Base-by-base conservation (phyloP, 2,329 filamentous ascomycete genomes). In the Pseudonectria foliicola region DNA sequence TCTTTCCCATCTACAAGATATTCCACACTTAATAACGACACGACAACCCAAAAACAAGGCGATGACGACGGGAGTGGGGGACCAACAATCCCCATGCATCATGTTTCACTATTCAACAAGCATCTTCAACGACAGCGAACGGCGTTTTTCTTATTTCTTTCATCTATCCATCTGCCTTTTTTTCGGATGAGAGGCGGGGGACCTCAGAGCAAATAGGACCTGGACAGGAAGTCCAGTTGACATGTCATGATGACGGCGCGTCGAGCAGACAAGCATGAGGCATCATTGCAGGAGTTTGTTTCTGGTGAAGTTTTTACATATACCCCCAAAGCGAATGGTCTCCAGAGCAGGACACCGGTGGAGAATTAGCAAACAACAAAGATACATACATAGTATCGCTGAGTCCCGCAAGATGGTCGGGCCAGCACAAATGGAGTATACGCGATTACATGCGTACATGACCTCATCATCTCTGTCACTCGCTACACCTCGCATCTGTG, bases 231-330 rank as follows among this genome's bases (percentile, higher is more conserved):
- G 18, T 21, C 18, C 8, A 21, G 18, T 21, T 34, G 29, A 29
- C 35, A 30, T 24, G 31, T 23, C 25, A 42, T 33, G 45, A 13
- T 27, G 25, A 28, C 23, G 31, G 18, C 21, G 38, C 18, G 46
- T 14, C 29, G 45, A 46, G 45, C 39, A 47, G 32, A 47, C 47
- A 39, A 39, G 33, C 33, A 48, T 37, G 40, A 42, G 13, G 18
- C 38, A 33, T 37, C 33, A 38, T 33, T 46, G 29, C 35, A 46
- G 40, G 57, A 52, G 58, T 62, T 63, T 67, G 59, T 59, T 63
- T 66, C 61, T 66, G 63, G 62, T 66, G 64, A 65, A 65, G 46
- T 52, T 52, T 48, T 52, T 49, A 57, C 18, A 21, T 64, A 66
- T 62, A 65, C 63, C 63, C 61, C 59, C 53, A 43, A 42, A 21